phyloP scores from a whole-genome alignment of 768 basidiomycete species.

The Hydnum rufescens region DNA sequence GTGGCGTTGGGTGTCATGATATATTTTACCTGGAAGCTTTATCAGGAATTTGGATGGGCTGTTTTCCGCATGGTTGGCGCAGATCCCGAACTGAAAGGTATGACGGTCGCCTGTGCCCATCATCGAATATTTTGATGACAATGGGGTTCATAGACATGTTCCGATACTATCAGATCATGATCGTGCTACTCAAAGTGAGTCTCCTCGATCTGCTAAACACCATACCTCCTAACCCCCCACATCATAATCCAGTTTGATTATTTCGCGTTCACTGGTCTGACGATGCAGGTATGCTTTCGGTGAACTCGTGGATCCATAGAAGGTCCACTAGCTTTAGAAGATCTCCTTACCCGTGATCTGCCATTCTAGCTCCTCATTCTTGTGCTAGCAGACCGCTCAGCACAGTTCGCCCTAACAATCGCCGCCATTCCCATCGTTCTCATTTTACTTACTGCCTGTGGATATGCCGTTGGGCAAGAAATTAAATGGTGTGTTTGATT shows the following conservation, averaged over 20 bases:
- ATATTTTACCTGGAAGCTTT: constrained; percentile 25
- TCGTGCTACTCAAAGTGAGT: constrained; percentile 48
- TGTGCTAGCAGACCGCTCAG: constrained; percentile 39
- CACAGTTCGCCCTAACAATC: constrained; percentile 68
- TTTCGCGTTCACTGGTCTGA: constrained; percentile 72
- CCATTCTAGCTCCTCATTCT: constrained; percentile 71
- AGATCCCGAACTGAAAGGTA: constrained; percentile 68
- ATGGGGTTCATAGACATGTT: constrained; percentile 6
- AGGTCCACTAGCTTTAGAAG: background rate
- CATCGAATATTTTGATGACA: constrained; percentile 2
- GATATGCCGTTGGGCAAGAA: constrained; percentile 56
- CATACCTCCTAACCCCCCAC: background rate
- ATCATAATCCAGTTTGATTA: constrained; percentile 39
- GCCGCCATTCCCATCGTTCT: constrained; percentile 69
- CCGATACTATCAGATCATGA: constrained; percentile 70
- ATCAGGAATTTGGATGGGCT: constrained; percentile 69
- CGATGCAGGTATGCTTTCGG: constrained; percentile 88
- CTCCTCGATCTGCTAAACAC: background rate
- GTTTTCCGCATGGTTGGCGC: constrained; percentile 55
- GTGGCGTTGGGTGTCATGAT: background rate
- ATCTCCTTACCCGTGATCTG: background rate
- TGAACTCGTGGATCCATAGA: background rate
- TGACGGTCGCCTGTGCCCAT: constrained; percentile 16
- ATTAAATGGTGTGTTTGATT: constrained; percentile 35
- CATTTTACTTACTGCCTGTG: constrained; percentile 40